These are phyloP conservation scores for Onygena corvina DNA, from an alignment of 2,329 filamentous ascomycete genomes.

Conservation along the genomic window DNA sequence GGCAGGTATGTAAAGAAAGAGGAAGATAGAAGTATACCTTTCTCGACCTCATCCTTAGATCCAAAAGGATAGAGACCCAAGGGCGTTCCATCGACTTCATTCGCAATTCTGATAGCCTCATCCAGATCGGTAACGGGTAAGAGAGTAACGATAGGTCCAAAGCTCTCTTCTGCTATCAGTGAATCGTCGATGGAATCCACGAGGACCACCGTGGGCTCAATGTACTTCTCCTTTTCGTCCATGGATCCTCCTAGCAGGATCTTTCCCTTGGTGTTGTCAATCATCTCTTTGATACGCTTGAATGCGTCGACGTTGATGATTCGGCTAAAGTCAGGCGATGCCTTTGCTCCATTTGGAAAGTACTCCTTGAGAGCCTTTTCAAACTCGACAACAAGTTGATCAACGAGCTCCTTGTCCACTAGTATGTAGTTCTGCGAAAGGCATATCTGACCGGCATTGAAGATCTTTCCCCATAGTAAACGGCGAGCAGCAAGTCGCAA, in stretches of 20 bases:
- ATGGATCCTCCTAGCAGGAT: constrained; percentile 76
- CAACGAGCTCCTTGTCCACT: constrained; percentile 61
- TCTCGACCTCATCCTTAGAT: constrained; percentile 61
- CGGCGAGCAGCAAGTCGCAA: constrained; percentile 68
- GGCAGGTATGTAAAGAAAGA: neutral
- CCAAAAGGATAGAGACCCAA: constrained; percentile 79
- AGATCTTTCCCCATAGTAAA: constrained; percentile 75
- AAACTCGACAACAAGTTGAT: constrained; percentile 61
- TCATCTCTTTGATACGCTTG: constrained; percentile 72
- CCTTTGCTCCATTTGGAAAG: constrained; percentile 68
- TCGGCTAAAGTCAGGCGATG: constrained; percentile 64
- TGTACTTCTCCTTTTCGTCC: constrained; percentile 68
- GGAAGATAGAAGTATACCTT: constrained; percentile 40
- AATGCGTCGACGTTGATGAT: constrained; percentile 75
- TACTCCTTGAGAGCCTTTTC: constrained; percentile 61
- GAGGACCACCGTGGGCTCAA: constrained; percentile 86
- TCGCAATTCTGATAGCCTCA: constrained; percentile 70
- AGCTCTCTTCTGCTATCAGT: constrained; percentile 72
- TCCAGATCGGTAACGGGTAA: constrained; percentile 68
- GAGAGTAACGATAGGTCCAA: constrained; percentile 83
- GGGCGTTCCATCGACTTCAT: constrained; percentile 69
- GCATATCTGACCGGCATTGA: constrained; percentile 85
- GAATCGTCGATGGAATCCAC: constrained; percentile 64
- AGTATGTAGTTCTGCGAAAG: constrained; percentile 87
- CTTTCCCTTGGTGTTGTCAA: constrained; percentile 71